Base-by-base conservation (phyloP, 345 rosid genomes). In the Rhodamnia rubescens region DNA sequence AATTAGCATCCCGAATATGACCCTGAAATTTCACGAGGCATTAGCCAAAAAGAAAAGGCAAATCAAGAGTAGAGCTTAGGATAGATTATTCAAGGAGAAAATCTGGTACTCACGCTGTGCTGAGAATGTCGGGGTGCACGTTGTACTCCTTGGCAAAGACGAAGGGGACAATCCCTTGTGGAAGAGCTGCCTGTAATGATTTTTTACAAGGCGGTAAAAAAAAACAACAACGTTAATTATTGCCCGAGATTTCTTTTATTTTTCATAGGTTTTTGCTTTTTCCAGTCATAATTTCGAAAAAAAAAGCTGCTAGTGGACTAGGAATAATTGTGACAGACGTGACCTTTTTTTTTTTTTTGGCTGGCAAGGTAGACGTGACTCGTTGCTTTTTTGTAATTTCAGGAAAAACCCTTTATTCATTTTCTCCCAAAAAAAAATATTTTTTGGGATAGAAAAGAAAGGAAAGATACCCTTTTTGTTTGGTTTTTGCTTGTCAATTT, bases 1-100 rank as follows among this genome's bases (percentile, higher is more conserved):
- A 74, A 97, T 92, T 83, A 97, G 90, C 99, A 97, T 97, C 88
- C 99, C 99, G 87, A 97, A 97, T 85, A 97, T 97, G 61, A 97
- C 99, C 27, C 99, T 97, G 93, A 90, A 85, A 91, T 74, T 26
- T 36, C 51, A 49, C 36, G 84, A 82, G 86, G 54, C 11, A 64
- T 36, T 13, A 83, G 86, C 49, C 8, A 75, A 57, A 85, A 74
- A 29, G 53, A 57, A 85, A 61, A 26, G 53, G 47, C 1, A 3
- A 74, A n/a, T 32, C 54, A 40, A 64, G 18, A 11, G 20, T 8
- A 52, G 26, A 8, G 55, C 75, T 55, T 11, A 8, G 81, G 84
- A 20, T 82, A 53, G 7, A 42, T 55, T 12, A 42, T 36, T 16
- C n/a, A 44, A 42, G 26, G 16, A 14, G 8, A 26, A 44, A 2